Conservation (phyloP, 2,329 filamentous ascomycete species). For the Alternaria triticina region DNA sequence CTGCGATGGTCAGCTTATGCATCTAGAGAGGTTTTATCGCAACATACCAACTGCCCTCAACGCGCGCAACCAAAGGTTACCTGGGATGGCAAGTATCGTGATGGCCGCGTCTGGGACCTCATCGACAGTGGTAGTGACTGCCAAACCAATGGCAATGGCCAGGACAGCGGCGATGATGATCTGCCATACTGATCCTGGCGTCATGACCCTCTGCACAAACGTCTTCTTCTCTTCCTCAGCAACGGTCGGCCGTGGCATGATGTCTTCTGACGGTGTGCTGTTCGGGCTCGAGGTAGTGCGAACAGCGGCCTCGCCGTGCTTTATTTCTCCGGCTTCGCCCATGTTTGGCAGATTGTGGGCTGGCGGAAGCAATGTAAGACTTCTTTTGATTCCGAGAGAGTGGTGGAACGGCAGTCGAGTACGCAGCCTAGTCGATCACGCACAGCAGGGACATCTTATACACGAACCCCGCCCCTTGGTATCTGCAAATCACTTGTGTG, state of each 20-base stretch:
- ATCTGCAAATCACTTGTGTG: constrained; percentile 16
- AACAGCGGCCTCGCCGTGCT: constrained; percentile 17
- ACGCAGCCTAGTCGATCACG: background rate
- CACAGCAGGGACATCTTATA: constrained; percentile 25
- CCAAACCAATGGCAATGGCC: constrained; percentile 59
- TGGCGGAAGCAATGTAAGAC: background rate
- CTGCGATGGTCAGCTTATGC: constrained; percentile 34
- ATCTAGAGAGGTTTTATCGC: background rate
- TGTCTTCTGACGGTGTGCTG: constrained; percentile 9
- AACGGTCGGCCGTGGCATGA: constrained; percentile 19
- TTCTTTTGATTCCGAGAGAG: background rate
- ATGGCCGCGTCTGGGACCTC: constrained; percentile 53
- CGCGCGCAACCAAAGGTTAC: constrained; percentile 58
- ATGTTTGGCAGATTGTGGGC: constrained; percentile 9
- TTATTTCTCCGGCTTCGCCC: constrained; percentile 26
- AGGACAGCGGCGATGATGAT: constrained; percentile 58
- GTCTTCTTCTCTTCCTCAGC: constrained; percentile 30
- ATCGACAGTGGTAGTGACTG: constrained; percentile 52
- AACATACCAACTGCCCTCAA: constrained; percentile 57
- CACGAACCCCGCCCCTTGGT: constrained; percentile 8
- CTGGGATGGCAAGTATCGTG: constrained; percentile 57
- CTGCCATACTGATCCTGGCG: constrained; percentile 57
- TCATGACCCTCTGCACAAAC: constrained; percentile 48
- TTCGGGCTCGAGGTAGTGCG: constrained; percentile 14
- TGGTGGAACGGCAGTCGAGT: background rate